phyloP scores from a whole-genome alignment of 139 green algal species.

The Astrephomene gubernaculifera region DNA sequence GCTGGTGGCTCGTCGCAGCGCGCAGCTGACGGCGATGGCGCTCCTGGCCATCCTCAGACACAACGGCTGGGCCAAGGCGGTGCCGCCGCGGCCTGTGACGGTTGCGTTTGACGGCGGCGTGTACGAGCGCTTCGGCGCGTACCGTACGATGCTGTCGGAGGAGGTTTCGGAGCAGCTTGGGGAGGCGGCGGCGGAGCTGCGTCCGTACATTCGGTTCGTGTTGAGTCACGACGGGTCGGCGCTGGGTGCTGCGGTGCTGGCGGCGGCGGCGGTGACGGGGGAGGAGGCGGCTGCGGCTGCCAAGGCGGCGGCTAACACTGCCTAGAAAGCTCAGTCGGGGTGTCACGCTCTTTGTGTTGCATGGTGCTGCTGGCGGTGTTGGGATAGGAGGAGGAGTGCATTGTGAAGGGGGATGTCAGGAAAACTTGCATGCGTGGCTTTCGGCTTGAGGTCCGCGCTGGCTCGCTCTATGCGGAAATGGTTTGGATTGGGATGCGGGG shows the following conservation, averaged over 20 bases:
- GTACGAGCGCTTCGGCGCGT: slow-evolving; percentile 69
- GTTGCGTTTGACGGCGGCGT: slow-evolving; percentile 78
- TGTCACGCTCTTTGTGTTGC: background rate
- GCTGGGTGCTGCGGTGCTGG: slow-evolving; percentile 68
- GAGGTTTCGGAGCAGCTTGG: slow-evolving; percentile 35
- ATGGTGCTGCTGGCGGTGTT: background rate
- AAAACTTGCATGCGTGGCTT: too few relatives aligned
- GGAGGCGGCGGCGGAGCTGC: background rate
- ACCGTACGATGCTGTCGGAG: slow-evolving; percentile 52
- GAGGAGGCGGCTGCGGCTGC: background rate
- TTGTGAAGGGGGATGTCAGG: too few relatives aligned
- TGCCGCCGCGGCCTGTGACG: background rate
- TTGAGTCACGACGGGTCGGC: slow-evolving; percentile 60
- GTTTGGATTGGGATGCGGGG: too few relatives aligned
- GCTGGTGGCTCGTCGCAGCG: slow-evolving; percentile 74
- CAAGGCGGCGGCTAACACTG: background rate
- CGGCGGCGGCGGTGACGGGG: slow-evolving; percentile 49
- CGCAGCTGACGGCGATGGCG: slow-evolving; percentile 67
- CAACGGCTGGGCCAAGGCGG: slow-evolving; percentile 46
- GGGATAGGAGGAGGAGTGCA: background rate
- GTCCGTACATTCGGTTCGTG: slow-evolving; percentile 36
- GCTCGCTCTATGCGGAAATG: too few relatives aligned
- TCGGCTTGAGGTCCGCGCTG: too few relatives aligned
- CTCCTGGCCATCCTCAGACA: slow-evolving; percentile 71
- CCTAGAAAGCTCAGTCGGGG: too few relatives aligned